Percentiles rank a stretch among this genome's conserved stretches.
phyloP scores from a whole-genome alignment of 306 rosid genomes.

The Erythrophleum fordii region DNA sequence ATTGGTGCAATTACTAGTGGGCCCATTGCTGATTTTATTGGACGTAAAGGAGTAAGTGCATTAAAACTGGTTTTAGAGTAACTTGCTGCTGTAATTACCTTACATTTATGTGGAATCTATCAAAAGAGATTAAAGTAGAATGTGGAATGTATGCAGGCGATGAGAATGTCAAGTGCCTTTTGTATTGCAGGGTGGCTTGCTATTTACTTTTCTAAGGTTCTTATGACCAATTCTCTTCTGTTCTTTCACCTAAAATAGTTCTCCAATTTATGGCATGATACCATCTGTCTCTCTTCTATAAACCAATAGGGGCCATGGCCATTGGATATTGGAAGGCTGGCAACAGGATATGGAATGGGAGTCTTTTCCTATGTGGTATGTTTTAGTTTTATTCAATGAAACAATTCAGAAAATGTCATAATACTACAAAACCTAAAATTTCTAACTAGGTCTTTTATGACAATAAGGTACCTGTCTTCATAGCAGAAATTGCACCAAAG shows the following conservation, averaged over 20 bases:
- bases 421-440: conserved; percentile 11
- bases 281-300: conserved; percentile 27
- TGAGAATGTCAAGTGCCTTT: conserved; percentile 79
- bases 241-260: conserved; percentile 24
- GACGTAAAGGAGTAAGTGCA: conserved; percentile 79
- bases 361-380: conserved; percentile 84
- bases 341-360: conserved; percentile 99
- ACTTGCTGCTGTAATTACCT: background rate
- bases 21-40: conserved; percentile 69
- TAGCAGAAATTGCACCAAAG: conserved; percentile 95
- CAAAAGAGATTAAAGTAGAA: background rate
- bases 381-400: conserved; percentile 33
- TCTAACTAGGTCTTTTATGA: conserved; percentile 33
- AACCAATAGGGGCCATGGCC: conserved; percentile 57
- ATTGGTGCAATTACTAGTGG: conserved; percentile 94
- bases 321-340: conserved; percentile 87
- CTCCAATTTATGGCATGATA: conserved; percentile 26
- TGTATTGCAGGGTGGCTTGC: conserved; percentile 85
- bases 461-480: conserved; percentile 78
- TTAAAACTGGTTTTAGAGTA: background rate
- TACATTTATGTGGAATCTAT: background rate
- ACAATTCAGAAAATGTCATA: background rate
- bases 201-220: conserved; percentile 82
- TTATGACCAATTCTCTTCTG: conserved; percentile 5
- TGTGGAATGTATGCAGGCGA: conserved; percentile 66